Base-by-base conservation (phyloP, 179 eudicot species). In the Drosera spatulata region DNA sequence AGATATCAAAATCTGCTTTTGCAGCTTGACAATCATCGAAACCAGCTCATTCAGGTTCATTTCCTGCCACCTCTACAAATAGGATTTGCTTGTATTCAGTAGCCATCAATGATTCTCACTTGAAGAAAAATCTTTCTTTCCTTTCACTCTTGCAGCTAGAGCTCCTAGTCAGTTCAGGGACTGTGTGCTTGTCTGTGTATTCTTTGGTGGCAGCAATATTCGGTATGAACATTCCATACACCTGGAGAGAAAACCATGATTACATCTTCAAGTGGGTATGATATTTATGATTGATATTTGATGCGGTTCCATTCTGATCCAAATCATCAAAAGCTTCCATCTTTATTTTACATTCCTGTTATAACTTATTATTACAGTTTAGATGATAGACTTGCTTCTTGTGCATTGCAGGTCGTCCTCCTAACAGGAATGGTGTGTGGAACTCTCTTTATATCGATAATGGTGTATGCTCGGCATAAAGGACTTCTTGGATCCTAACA, bases 1-100 rank as follows among this genome's bases (percentile, higher is more conserved):
- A 3, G 40, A 33, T 22, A 15, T 15, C 39, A 54, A 22, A 3
- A 8, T 53, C 55, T 54, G 10, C 7, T 53, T 11, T 52, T 82
- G 71, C 88, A 93, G 99, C 85, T 93, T 69, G 99, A 93, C 76
- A 84, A 84, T 72, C 95, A 89, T 68, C 66, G 97, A 67, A 89
- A 89, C 67, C 95, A 89, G 63, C 78, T 89, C 50, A 89, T 89
- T 76, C 96, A 88, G 91, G 95, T 86, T 43, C 41, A 7, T 43
- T 3, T 39, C 40, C 56, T 53, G 43, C 15, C 49, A 7, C 50
- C 1, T 50, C 14, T 45, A 37, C 50, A 41, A 50, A 22, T 39
- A 39, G 40, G 12, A 39, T 14, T 11, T 61, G 37, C 4, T 12
- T 58, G 13, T 1, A 3, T 58, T 10, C 2, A 38, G 4, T 40